Evolutionary conservation across 768 basidiomycete species (phyloP).

Genomic region (Kwoniella dendrophila): DNA sequence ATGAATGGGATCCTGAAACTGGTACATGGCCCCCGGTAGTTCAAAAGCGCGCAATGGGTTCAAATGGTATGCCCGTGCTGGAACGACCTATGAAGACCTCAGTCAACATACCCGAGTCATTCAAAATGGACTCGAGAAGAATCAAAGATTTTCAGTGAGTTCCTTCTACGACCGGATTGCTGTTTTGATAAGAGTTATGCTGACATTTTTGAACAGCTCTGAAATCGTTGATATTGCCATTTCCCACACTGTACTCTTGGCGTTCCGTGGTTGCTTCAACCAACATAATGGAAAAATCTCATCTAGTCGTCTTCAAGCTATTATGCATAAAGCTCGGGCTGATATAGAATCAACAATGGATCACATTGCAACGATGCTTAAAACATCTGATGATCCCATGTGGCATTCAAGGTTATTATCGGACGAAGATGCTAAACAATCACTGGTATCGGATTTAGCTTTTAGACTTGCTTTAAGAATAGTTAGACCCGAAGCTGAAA

Average conservation of each 20-base stretch:
- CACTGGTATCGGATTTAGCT: slow-evolving; percentile 30
- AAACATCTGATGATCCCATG: not conserved
- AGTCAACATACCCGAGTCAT: slow-evolving; percentile 51
- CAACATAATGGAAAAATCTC: slow-evolving; percentile 8
- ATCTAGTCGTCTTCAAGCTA: not conserved
- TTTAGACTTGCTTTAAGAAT: slow-evolving; percentile 26
- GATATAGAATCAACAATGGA: slow-evolving; percentile 22
- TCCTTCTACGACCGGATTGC: too few relatives aligned
- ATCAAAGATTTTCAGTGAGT: slow-evolving; percentile 41
- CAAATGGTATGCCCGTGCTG: slow-evolving; percentile 40
- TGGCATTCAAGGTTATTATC: not conserved
- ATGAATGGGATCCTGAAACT: slow-evolving; percentile 28
- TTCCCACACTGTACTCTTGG: slow-evolving; percentile 76
- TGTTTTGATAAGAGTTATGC: not conserved
- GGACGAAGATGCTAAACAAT: not conserved
- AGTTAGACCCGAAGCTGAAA: slow-evolving; percentile 2
- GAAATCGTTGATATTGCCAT: slow-evolving; percentile 76
- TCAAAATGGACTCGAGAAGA: slow-evolving; percentile 39
- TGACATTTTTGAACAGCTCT: slow-evolving; percentile 58
- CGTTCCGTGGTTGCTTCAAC: slow-evolving; percentile 69
- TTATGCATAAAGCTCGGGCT: slow-evolving; percentile 6
- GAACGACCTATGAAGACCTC: slow-evolving; percentile 26
- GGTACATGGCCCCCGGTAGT: slow-evolving; percentile 55
- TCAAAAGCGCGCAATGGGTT: slow-evolving; percentile 33
- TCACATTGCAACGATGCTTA: slow-evolving; percentile 2